phyloP scores from a whole-genome alignment of 1,139 yeast genomes.

The Diutina scorzettiae region DNA sequence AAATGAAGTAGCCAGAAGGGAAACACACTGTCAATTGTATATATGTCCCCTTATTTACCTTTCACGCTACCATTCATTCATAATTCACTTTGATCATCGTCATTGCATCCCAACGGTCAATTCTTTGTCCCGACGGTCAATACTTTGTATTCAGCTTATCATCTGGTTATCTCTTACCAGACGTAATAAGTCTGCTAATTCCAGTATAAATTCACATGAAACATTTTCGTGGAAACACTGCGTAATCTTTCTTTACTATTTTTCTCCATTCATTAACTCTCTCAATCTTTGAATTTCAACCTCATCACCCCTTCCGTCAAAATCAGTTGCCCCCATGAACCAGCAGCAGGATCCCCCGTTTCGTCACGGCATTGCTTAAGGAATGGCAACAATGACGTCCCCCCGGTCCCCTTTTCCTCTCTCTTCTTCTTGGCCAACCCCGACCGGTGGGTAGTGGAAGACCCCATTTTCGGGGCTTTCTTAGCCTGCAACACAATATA shows the following conservation, averaged over 20 bases:
- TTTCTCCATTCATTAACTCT: not conserved
- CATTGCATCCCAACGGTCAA: no score
- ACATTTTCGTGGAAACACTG: no score
- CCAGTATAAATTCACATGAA: no score
- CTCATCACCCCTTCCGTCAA: conserved; percentile 50
- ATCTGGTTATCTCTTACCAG: no score
- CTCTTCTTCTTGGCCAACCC: conserved; percentile 44
- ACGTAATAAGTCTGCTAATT: no score
- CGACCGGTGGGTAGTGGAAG: conserved; percentile 43
- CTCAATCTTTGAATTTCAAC: conserved; percentile 17
- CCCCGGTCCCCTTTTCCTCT: conserved; percentile 81
- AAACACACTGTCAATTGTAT: no score
- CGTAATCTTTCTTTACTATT: not conserved
- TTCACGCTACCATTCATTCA: no score
- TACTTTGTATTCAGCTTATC: no score
- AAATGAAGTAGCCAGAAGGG: no score
- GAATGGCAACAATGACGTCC: conserved; percentile 83
- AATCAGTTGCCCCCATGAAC: conserved; percentile 75
- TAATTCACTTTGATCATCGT: no score
- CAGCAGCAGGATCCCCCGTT: conserved; percentile 87
- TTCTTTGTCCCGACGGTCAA: no score
- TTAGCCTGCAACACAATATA: conserved; percentile 73
- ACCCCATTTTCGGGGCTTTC: conserved; percentile 38
- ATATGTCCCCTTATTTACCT: no score
- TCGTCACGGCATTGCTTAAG: conserved; percentile 93